Evolutionary conservation across 345 rosid species (phyloP).

Genomic region (Brassica napus): DNA sequence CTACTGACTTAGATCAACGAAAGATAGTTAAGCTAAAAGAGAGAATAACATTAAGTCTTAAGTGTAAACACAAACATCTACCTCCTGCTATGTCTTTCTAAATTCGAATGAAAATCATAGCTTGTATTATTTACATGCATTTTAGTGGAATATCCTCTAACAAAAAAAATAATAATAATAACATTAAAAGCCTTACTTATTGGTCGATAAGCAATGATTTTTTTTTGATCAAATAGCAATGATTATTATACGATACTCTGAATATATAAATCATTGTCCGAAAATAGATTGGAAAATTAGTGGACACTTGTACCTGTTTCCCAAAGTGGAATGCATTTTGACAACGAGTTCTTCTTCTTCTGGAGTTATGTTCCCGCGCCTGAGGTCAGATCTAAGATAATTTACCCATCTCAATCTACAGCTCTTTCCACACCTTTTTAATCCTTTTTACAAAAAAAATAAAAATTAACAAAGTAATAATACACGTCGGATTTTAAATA

Average conservation of each 20-base stretch:
- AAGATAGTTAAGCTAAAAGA: background rate
- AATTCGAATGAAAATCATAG: background rate
- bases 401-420: constrained; percentile 93
- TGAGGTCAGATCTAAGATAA: constrained; percentile 70
- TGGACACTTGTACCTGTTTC: constrained; percentile 60
- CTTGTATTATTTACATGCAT: background rate
- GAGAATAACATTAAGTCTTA: background rate
- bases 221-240: too few relatives aligned
- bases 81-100: background rate
- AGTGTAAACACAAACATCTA: background rate
- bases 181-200: background rate
- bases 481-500: background rate
- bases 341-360: constrained; percentile 69
- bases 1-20: background rate
- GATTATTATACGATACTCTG: background rate
- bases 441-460: constrained; percentile 38
- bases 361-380: constrained; percentile 68
- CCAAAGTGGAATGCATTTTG: constrained; percentile 64
- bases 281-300: background rate
- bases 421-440: constrained; percentile 88
- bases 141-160: background rate
- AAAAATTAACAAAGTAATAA: background rate
- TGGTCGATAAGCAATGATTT: background rate
- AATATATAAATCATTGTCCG: background rate
- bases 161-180: background rate